Percentiles rank a stretch among this genome's conserved stretches.
Evolutionary conservation across 768 basidiomycete species (phyloP).

Genomic region (Neoboletus brunneissimus): DNA sequence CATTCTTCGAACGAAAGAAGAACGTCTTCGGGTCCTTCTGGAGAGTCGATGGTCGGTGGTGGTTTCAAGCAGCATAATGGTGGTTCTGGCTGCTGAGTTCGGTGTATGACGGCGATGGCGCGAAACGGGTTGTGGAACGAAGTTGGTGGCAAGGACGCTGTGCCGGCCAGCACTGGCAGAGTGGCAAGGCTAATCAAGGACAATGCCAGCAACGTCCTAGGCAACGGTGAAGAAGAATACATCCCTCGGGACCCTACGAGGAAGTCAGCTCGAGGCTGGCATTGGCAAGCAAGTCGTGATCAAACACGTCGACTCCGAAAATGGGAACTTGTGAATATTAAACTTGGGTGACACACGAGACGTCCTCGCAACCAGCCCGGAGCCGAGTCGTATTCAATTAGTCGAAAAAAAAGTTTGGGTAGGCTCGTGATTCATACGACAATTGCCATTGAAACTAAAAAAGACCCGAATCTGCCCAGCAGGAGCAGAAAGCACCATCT

Average conservation of each 20-base stretch:
- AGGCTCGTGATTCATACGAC: no score
- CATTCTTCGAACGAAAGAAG: constrained; percentile 86
- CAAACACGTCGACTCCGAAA: constrained; percentile 2
- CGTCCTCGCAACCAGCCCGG: no score
- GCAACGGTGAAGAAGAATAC: constrained; percentile 7
- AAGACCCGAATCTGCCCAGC: no score
- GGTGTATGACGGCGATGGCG: constrained; percentile 49
- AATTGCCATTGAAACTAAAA: no score
- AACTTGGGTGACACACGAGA: no score
- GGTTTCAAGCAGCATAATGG: constrained; percentile 72
- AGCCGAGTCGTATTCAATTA: no score
- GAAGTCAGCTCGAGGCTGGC: neutral
- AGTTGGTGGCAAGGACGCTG: constrained; percentile 32
- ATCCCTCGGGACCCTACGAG: constrained; percentile 8
- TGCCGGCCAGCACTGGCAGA: constrained; percentile 31
- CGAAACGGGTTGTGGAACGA: constrained; percentile 59
- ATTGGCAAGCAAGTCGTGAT: constrained; percentile 10
- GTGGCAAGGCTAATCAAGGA: constrained; percentile 35
- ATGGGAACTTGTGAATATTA: neutral
- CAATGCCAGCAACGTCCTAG: constrained; percentile 26
- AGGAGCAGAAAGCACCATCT: no score
- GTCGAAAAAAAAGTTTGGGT: no score
- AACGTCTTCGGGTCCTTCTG: constrained; percentile 53
- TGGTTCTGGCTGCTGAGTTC: constrained; percentile 43
- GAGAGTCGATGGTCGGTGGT: constrained; percentile 32